Percentiles rank a stretch among this genome's conserved stretches.
Evolutionary conservation across 2,329 filamentous ascomycete genomes (phyloP).

Genomic region (Fusarium coicis): DNA sequence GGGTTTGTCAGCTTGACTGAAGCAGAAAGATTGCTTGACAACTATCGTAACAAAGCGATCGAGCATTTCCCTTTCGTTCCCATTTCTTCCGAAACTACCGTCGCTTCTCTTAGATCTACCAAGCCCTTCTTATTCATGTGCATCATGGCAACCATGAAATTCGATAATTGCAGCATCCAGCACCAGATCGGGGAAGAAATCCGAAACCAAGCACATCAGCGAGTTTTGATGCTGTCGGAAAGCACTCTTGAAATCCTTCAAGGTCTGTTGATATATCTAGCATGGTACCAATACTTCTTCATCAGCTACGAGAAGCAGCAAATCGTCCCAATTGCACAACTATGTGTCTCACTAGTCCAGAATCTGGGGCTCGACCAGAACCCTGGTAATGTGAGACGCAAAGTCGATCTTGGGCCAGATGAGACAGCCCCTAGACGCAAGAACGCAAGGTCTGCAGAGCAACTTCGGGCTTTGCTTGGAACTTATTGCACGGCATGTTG

Average conservation of each 20-base stretch:
- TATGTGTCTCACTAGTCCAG: slow-evolving; percentile 5
- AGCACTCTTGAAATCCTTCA: slow-evolving; percentile 9
- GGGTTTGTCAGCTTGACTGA: background rate
- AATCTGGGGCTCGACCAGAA: slow-evolving; percentile 14
- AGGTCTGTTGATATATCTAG: slow-evolving; percentile 2
- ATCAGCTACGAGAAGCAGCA: slow-evolving; percentile 19
- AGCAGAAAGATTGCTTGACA: background rate
- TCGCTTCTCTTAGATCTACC: background rate
- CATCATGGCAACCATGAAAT: slow-evolving; percentile 11
- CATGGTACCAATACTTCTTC: slow-evolving; percentile 22
- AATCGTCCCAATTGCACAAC: slow-evolving; percentile 4
- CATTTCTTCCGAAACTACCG: background rate
- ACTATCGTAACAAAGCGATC: background rate
- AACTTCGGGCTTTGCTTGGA: slow-evolving; percentile 11
- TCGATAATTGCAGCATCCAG: slow-evolving; percentile 10
- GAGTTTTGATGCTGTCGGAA: slow-evolving; percentile 16
- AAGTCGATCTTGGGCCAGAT: slow-evolving; percentile 13
- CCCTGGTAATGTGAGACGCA: slow-evolving; percentile 4
- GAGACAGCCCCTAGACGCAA: slow-evolving; percentile 6
- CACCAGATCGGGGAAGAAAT: slow-evolving; percentile 5
- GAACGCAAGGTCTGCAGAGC: background rate
- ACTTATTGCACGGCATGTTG: slow-evolving; percentile 15
- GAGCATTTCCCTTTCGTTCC: slow-evolving; percentile 9
- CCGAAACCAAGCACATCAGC: background rate
- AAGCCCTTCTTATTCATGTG: slow-evolving; percentile 15